A percentile compares a stretch with the other conserved stretches of the same genome.
phyloP scores from a whole-genome alignment of 306 rosid genomes.

The Hylodesmum podocarpum region DNA sequence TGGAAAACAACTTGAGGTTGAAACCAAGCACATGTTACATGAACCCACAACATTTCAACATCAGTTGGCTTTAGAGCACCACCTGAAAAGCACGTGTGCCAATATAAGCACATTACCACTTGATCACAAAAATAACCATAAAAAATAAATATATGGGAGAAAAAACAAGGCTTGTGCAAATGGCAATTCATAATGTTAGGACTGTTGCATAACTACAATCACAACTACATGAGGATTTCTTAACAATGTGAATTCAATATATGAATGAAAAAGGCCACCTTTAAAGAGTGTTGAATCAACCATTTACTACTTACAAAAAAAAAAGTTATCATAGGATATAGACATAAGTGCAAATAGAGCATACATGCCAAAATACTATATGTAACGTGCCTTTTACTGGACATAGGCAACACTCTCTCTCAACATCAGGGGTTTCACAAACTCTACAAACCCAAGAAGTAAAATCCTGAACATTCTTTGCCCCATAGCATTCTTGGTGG shows the following conservation, averaged over 20 bases:
- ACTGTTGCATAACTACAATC: slow-evolving; percentile 4
- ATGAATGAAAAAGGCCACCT: slow-evolving; percentile 11
- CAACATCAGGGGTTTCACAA: slow-evolving; percentile 86
- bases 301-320: neutral
- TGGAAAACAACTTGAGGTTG: slow-evolving; percentile 78
- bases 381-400: slow-evolving; percentile 77
- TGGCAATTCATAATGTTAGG: neutral
- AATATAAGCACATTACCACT: slow-evolving; percentile 16
- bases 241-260: neutral
- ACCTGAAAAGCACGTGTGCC: slow-evolving; percentile 51
- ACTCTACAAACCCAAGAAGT: slow-evolving; percentile 99
- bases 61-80: slow-evolving; percentile 99
- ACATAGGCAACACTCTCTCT: slow-evolving; percentile 97
- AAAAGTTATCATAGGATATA: neutral
- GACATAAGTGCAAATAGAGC: slow-evolving; percentile 5
- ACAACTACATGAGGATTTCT: slow-evolving; percentile 9
- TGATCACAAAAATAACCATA: neutral
- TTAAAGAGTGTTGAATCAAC: slow-evolving; percentile 2
- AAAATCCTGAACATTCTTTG: slow-evolving; percentile 77
- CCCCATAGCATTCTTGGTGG: slow-evolving; percentile 99
- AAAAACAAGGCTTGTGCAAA: neutral
- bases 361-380: slow-evolving; percentile 33
- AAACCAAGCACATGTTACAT: slow-evolving; percentile 98
- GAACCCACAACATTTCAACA: slow-evolving; percentile 88
- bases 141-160: neutral